Conservation (phyloP, 495 filamentous ascomycete species). For the Annulohypoxylon nitens region DNA sequence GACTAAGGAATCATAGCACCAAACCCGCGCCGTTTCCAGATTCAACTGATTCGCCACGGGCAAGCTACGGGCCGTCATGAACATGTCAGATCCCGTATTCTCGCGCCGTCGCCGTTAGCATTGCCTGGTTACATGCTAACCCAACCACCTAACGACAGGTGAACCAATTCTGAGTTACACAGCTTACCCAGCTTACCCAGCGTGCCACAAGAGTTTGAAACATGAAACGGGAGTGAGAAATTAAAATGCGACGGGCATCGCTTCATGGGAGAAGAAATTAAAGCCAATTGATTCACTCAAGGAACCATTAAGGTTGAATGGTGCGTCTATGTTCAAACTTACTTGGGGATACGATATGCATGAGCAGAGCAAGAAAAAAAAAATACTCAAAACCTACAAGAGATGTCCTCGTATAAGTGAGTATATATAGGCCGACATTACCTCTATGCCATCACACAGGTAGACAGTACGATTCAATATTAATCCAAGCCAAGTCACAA, state of each 20-base stretch:
- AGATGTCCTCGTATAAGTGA: background rate
- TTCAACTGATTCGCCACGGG: background rate
- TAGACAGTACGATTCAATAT: background rate
- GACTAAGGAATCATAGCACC: background rate
- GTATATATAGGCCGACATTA: background rate
- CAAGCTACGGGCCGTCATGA: background rate
- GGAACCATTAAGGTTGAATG: background rate
- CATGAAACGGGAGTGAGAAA: background rate
- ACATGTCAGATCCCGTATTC: conserved; percentile 11
- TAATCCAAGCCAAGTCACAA: background rate
- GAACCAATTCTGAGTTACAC: background rate
- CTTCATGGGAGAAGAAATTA: background rate
- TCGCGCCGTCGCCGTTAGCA: background rate
- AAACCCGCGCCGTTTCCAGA: background rate
- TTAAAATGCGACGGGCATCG: background rate
- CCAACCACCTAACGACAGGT: background rate
- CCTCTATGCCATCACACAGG: background rate
- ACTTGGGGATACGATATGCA: background rate
- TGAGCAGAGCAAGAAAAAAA: background rate
- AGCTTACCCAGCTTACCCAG: too few species aligned
- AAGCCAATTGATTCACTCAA: background rate
- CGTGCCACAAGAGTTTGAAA: background rate
- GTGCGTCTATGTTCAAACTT: background rate
- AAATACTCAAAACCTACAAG: background rate
- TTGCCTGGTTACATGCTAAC: background rate